Percentiles rank a stretch among this genome's conserved stretches.
Evolutionary conservation across 352 stramenopile genomes (phyloP).

Genomic region (Phytophthora meadii): DNA sequence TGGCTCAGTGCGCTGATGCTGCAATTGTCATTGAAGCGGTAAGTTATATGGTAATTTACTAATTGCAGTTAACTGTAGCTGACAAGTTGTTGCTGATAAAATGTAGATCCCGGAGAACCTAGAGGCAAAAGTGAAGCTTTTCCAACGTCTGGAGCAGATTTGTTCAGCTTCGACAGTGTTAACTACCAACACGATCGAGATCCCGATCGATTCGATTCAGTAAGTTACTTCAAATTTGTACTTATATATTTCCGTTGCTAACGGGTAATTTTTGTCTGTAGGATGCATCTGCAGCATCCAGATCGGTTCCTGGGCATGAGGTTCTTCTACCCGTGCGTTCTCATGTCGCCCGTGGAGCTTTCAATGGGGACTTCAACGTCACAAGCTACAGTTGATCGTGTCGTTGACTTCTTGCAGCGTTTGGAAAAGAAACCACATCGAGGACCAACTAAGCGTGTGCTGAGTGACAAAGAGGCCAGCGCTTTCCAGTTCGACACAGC

Average conservation of each 20-base stretch:
- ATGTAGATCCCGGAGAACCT: conserved; percentile 66
- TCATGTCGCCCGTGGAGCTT: conserved; percentile 71
- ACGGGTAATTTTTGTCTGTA: conserved; percentile 2
- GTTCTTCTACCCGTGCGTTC: conserved; percentile 78
- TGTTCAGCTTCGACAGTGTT: conserved; percentile 64
- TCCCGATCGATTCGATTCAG: conserved; percentile 71
- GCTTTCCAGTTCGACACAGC: conserved; percentile 73
- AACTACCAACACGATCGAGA: conserved; percentile 66
- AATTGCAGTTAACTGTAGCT: not conserved
- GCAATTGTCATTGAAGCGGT: conserved; percentile 73
- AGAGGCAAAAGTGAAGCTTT: conserved; percentile 65
- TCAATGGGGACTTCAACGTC: conserved; percentile 47
- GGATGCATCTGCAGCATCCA: conserved; percentile 45
- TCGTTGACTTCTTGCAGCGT: conserved; percentile 53
- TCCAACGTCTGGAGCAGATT: conserved; percentile 62
- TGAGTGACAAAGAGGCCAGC: conserved; percentile 61
- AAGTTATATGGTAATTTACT: not conserved
- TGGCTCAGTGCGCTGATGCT: conserved; percentile 56
- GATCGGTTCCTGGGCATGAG: conserved; percentile 70
- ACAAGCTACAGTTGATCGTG: conserved; percentile 45
- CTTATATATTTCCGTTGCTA: too few species aligned
- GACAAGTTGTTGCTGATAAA: not conserved
- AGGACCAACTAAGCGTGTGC: conserved; percentile 64
- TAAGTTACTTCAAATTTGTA: conserved; percentile 30
- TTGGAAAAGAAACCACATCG: conserved; percentile 73